phyloP scores from a whole-genome alignment of 2,329 filamentous ascomycete species.

The Mycogone perniciosa region DNA sequence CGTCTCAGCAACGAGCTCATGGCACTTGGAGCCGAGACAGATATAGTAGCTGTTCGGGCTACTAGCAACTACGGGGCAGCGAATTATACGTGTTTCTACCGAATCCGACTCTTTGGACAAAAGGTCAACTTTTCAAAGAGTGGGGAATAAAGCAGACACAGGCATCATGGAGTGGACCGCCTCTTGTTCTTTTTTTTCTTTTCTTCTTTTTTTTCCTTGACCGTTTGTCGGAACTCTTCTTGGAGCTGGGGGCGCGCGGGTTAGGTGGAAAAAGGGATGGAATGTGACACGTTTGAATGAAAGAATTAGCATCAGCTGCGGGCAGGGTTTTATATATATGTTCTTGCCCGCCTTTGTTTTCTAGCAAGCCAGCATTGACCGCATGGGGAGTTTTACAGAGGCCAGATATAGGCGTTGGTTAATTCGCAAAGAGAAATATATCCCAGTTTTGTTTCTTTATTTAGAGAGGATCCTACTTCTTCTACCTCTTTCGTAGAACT shows the following conservation, averaged over 20 bases:
- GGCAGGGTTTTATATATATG: not conserved
- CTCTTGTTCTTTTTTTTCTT: not conserved
- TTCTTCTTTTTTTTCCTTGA: slow-evolving; percentile 6
- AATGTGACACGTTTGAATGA: slow-evolving; percentile 6
- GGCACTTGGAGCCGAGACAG: slow-evolving; percentile 42
- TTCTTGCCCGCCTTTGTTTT: not conserved
- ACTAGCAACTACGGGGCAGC: slow-evolving; percentile 51
- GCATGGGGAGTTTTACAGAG: too few species aligned
- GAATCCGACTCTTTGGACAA: slow-evolving; percentile 51
- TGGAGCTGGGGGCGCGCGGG: not conserved
- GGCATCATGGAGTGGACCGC: not conserved
- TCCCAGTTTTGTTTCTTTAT: not conserved
- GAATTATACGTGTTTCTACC: slow-evolving; percentile 61
- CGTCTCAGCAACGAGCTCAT: slow-evolving; percentile 44
- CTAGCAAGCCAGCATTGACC: not conserved
- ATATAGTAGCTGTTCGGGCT: slow-evolving; percentile 48
- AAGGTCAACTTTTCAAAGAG: slow-evolving; percentile 18
- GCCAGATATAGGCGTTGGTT: not conserved
- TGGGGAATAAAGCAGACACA: not conserved
- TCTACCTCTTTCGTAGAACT: too few species aligned
- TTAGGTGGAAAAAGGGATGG: not conserved
- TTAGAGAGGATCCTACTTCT: too few species aligned
- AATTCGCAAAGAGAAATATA: not conserved
- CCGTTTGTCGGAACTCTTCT: slow-evolving; percentile 4
- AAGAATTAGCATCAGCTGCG: not conserved